Percentiles rank a stretch among this genome's conserved stretches.
Conservation (phyloP, 371 early-diverging fungal genomes). For the Batrachochytrium dendrobatidis region DNA sequence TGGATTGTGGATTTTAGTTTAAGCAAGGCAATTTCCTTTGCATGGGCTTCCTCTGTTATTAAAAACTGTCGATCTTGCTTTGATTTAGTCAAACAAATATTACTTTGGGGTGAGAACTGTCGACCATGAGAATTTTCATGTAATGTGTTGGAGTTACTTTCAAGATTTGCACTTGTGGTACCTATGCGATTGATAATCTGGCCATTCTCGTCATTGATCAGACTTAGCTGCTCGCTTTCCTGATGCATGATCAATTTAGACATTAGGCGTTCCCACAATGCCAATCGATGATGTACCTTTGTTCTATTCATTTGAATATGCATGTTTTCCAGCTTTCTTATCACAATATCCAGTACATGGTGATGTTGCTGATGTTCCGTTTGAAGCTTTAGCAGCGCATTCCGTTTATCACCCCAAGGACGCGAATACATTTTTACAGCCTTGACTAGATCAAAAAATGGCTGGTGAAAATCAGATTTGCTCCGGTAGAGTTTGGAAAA, state of each 20-base stretch:
- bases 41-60: background rate
- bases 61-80: background rate
- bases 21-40: background rate
- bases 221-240: too few relatives aligned
- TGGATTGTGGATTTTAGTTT: conserved; percentile 13
- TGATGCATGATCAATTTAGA: conserved; percentile 21
- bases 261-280: conserved; percentile 29
- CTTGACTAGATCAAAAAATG: conserved; percentile 42
- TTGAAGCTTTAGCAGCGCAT: conserved; percentile 33
- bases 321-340: conserved; percentile 40
- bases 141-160: too few relatives aligned
- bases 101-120: too few relatives aligned
- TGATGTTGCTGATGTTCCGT: conserved; percentile 35
- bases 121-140: too few relatives aligned
- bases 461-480: conserved; percentile 46
- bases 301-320: conserved; percentile 12
- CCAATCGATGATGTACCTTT: conserved; percentile 7
- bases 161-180: too few relatives aligned
- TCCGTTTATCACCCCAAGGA: conserved; percentile 33
- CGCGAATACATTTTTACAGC: conserved; percentile 38
- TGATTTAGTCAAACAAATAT: too few relatives aligned
- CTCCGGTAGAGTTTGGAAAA: conserved; percentile 37
- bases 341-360: conserved; percentile 40
- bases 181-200: too few relatives aligned
- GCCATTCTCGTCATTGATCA: too few relatives aligned